These are phyloP conservation scores for Picochlorum sp. DNA, from an alignment of 139 green algal genomes.

Conservation along the genomic window DNA sequence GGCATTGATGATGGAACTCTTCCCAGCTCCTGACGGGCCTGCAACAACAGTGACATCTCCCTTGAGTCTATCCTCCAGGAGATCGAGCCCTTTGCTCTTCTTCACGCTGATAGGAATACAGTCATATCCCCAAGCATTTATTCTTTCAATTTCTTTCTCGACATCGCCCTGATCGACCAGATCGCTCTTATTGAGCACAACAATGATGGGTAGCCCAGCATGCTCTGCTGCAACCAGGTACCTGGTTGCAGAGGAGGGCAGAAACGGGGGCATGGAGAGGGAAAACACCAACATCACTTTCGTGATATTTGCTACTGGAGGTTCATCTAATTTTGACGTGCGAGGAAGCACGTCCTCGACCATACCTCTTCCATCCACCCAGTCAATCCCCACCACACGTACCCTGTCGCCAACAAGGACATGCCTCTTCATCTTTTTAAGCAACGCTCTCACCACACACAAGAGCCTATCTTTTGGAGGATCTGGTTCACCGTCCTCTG, in stretches of 20 bases:
- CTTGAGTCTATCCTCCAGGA: conserved; percentile 38
- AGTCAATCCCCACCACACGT: conserved; percentile 70
- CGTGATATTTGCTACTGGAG: conserved; percentile 86
- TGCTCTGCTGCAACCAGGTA: conserved; percentile 83
- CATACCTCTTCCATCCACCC: conserved; percentile 51
- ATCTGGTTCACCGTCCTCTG: not conserved
- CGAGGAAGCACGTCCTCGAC: conserved; percentile 69
- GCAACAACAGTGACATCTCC: conserved; percentile 66
- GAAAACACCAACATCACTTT: conserved; percentile 87
- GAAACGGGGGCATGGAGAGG: conserved; percentile 61
- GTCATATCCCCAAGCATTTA: conserved; percentile 75
- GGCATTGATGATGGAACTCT: conserved; percentile 91
- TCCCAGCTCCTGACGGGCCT: conserved; percentile 87
- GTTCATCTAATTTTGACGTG: conserved; percentile 58
- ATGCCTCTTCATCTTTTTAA: conserved; percentile 82
- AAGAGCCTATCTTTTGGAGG: conserved; percentile 53
- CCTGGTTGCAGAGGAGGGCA: conserved; percentile 53
- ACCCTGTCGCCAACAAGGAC: conserved; percentile 87
- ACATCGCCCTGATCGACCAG: conserved; percentile 45
- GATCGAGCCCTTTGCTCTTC: conserved; percentile 47
- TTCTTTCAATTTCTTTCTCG: conserved; percentile 31
- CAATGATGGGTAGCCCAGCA: conserved; percentile 59
- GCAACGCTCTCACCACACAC: conserved; percentile 70
- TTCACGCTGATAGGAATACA: conserved; percentile 59
- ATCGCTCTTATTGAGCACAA: conserved; percentile 94